These are phyloP conservation scores for Colletotrichum noveboracense DNA, from an alignment of 2,329 filamentous ascomycete species.

Conservation along the genomic window DNA sequence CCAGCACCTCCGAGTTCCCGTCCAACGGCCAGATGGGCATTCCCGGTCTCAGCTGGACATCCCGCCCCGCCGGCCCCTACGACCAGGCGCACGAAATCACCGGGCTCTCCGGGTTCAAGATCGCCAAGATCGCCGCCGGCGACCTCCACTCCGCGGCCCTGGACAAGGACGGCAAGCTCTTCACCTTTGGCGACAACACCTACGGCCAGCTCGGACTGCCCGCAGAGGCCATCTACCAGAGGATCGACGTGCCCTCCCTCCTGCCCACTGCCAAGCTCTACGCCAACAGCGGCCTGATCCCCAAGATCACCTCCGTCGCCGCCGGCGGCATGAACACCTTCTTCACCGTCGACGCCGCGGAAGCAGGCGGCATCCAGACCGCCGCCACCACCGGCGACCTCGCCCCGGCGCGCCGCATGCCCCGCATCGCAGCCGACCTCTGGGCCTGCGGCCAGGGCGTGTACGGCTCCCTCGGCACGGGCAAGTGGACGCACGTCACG, in stretches of 20 bases:
- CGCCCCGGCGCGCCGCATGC: conserved; percentile 36
- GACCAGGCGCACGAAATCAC: conserved; percentile 83
- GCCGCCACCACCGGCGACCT: conserved; percentile 12
- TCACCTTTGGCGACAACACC: conserved; percentile 90
- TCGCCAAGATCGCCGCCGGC: conserved; percentile 79
- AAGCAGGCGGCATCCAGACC: conserved; percentile 47
- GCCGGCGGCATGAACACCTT: conserved; percentile 89
- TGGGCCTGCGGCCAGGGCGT: conserved; percentile 91
- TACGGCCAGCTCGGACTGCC: conserved; percentile 91
- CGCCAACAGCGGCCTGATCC: conserved; percentile 63
- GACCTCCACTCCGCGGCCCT: conserved; percentile 85
- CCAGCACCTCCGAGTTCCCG: conserved; percentile 79
- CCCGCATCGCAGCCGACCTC: conserved; percentile 70
- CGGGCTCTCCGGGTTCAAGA: conserved; percentile 72
- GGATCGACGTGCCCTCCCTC: conserved; percentile 72
- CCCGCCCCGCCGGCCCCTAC: conserved; percentile 76
- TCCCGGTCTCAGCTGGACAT: conserved; percentile 80
- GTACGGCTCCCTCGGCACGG: conserved; percentile 81
- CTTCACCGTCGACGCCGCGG: conserved; percentile 81
- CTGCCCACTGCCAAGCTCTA: conserved; percentile 78
- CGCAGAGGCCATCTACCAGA: conserved; percentile 63
- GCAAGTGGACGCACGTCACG: conserved; percentile 89
- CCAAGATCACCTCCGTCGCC: conserved; percentile 77
- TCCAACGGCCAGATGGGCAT: conserved; percentile 86
- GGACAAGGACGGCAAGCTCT: conserved; percentile 78